Conservation (phyloP, 257 asterid species). For the Solanum chiquidenum region DNA sequence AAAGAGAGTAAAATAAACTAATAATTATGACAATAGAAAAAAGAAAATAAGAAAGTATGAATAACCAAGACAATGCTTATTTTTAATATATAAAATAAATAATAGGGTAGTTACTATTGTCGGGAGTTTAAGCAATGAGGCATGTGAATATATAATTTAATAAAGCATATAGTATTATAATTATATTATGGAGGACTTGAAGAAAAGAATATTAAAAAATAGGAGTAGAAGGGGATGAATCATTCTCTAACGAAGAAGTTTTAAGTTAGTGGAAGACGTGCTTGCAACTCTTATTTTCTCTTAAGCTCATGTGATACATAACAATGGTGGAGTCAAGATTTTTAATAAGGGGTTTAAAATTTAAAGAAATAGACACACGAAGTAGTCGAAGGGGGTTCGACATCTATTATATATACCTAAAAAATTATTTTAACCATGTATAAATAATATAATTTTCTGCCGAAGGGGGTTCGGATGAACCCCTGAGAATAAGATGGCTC, state of each 20-base stretch:
- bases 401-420: too few species aligned
- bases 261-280: not conserved
- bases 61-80: not conserved
- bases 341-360: too few species aligned
- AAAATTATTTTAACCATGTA: too few species aligned
- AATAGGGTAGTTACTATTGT: not conserved
- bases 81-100: not conserved
- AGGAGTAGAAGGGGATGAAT: not conserved
- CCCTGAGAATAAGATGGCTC: too few species aligned
- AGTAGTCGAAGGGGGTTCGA: too few species aligned
- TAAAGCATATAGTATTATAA: not conserved
- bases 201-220: not conserved
- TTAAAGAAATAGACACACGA: too few species aligned
- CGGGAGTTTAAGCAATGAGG: not conserved
- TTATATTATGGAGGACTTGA: not conserved
- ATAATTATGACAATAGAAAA: not conserved
- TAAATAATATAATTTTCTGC: too few species aligned
- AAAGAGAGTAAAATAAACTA: not conserved
- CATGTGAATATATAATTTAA: not conserved
- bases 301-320: too few species aligned
- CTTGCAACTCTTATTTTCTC: not conserved
- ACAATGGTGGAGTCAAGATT: rapidly evolving
- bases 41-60: not conserved
- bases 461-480: too few species aligned
- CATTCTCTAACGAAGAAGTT: not conserved